These are phyloP conservation scores for Camellia granthamiana DNA, from an alignment of 148 eudicot genomes.

Conservation along the genomic window DNA sequence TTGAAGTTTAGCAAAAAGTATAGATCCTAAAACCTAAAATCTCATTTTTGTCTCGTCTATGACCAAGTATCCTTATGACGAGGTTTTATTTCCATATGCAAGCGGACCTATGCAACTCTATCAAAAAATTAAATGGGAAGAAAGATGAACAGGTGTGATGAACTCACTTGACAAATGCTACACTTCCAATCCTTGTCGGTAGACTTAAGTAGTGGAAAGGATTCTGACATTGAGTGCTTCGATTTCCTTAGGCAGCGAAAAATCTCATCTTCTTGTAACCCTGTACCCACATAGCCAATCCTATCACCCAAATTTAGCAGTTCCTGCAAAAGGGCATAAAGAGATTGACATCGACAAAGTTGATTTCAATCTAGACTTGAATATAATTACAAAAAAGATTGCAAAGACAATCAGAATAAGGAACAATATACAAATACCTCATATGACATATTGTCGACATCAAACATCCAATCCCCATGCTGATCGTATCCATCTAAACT, in stretches of 20 bases:
- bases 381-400: not conserved
- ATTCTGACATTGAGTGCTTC: not conserved
- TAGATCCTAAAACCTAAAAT: too few species aligned
- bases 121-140: not conserved
- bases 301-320: slow-evolving; percentile 12
- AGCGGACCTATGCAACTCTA: too few species aligned
- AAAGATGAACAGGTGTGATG: not conserved
- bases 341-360: not conserved
- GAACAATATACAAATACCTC: not conserved
- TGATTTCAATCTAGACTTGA: not conserved
- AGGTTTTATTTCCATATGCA: too few species aligned
- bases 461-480: not conserved
- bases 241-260: slow-evolving; percentile 1
- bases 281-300: slow-evolving; percentile 13
- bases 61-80: too few species aligned
- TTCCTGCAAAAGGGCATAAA: slow-evolving; percentile 3
- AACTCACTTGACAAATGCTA: slow-evolving; percentile 20
- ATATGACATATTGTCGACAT: not conserved
- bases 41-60: too few species aligned
- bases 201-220: not conserved
- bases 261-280: slow-evolving; percentile 15
- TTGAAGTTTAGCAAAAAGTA: too few species aligned
- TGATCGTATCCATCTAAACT: not conserved
- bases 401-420: not conserved
- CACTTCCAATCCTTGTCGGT: slow-evolving; percentile 13